Base-by-base conservation (phyloP, 495 filamentous ascomycete species). In the Filosporella fistucella region DNA sequence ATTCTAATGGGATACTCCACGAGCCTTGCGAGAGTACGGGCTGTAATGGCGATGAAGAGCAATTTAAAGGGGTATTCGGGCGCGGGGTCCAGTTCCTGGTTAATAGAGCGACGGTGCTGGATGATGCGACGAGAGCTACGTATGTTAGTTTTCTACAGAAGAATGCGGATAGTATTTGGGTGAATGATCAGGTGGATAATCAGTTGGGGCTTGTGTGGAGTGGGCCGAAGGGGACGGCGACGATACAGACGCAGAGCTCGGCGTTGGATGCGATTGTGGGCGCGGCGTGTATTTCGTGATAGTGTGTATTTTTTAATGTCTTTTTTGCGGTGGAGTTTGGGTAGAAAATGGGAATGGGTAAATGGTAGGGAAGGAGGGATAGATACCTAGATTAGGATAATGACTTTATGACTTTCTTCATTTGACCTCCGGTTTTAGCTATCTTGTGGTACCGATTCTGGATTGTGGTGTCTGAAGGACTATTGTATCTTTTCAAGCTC, bases 1-100 rank as follows among this genome's bases (percentile, higher is more conserved):
- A 80, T 56, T 51, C 60, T 0, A 69, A 80, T 41, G 80, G 84
- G 16, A 74, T 91, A 32, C 65, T 85, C 14, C 76, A 71, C 53
- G 86, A 90, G 40, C 28, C 42, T 10, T 85, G 81, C 54, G 85
- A 87, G 56, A 77, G 80, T 0, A 58, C 71, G 45, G 22, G 10
- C 20, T 85, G 81, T 37, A 78, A 76, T 35, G 66, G 55, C 12
- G 75, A 86, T 49, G 77, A 69, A 2, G 65, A 70, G 14, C 82
- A 88, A 62, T 91, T 91, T 75, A 91, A 89, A 65, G 87, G 86
- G 23, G 74, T 87, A 18, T 88, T 89, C 54, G 76, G 85, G 46
- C 75, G 87, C 5, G 88, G 88, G 55, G 65, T 91, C 41, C 65
- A 68, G 21, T 72, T 74, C 28, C 57, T 91, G 51, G 70, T 84